Evolutionary conservation across 352 stramenopile species (phyloP).

Genomic region (Phytophthora boehmeriae): DNA sequence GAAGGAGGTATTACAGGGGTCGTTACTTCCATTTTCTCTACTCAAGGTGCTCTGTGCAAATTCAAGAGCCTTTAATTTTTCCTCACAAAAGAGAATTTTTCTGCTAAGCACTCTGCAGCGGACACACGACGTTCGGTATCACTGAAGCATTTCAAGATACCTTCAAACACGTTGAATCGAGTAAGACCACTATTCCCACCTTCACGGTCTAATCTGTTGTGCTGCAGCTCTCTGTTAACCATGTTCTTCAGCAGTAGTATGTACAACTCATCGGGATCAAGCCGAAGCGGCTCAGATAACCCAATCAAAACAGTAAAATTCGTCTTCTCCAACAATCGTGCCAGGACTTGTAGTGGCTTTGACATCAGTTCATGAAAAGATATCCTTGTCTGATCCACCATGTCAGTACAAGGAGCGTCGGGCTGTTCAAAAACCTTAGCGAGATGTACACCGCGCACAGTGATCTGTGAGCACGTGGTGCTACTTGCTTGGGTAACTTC

Average conservation of each 20-base stretch:
- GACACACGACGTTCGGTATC: constrained; percentile 52
- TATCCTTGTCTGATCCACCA: constrained; percentile 13
- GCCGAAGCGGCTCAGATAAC: constrained; percentile 52
- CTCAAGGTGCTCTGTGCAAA: constrained; percentile 40
- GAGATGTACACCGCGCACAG: not conserved
- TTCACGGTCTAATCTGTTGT: not conserved
- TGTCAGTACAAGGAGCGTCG: not conserved
- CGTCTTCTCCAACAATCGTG: constrained; percentile 43
- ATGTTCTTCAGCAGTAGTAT: constrained; percentile 82
- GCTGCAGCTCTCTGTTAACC: constrained; percentile 32
- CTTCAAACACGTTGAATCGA: constrained; percentile 39
- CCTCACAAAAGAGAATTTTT: constrained; percentile 44
- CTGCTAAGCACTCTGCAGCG: constrained; percentile 56
- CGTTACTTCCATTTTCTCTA: constrained; percentile 9
- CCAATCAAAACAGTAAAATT: constrained; percentile 60
- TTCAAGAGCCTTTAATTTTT: constrained; percentile 53
- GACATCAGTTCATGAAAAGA: constrained; percentile 76
- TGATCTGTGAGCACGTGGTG: not conserved
- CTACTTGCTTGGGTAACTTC: not conserved
- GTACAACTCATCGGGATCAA: constrained; percentile 73
- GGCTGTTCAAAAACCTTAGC: not conserved
- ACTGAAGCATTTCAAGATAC: constrained; percentile 36
- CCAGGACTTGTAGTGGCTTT: constrained; percentile 62
- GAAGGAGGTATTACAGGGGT: constrained; percentile 34
- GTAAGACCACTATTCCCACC: not conserved